phyloP scores from a whole-genome alignment of 441 rosid genomes.

The Pelargonium fulgidum region DNA sequence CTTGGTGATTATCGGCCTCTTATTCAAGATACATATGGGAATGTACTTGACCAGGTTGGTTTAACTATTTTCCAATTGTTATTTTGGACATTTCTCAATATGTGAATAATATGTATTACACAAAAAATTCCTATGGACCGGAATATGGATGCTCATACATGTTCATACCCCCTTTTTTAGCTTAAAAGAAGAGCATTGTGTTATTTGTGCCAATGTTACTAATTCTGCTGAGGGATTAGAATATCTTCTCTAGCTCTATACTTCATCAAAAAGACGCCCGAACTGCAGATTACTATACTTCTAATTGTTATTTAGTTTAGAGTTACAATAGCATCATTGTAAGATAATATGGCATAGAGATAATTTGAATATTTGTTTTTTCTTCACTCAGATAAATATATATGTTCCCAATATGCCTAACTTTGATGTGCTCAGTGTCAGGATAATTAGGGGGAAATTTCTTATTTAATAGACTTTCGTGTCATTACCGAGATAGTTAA shows the following conservation, averaged over 20 bases:
- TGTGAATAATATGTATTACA: too few relatives aligned
- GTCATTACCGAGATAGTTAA: too few relatives aligned
- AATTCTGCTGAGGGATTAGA: neutral
- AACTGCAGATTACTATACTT: neutral
- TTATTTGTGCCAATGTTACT: neutral
- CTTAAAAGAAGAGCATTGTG: neutral
- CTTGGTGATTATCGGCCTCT: constrained; percentile 96
- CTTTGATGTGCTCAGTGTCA: too few relatives aligned
- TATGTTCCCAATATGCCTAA: too few relatives aligned
- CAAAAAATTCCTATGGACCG: neutral
- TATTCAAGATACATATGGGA: constrained; percentile 68
- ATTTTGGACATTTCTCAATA: neutral
- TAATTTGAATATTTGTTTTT: constrained; percentile 13
- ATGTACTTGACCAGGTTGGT: constrained; percentile 86
- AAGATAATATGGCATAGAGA: neutral
- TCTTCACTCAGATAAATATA: neutral
- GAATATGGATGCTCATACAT: neutral
- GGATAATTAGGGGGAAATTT: too few relatives aligned
- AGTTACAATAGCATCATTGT: too few relatives aligned
- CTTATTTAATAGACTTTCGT: too few relatives aligned
- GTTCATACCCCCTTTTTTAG: neutral
- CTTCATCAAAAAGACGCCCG: neutral
- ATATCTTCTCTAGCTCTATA: neutral
- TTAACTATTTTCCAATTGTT: constrained; percentile 16
- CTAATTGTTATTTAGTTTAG: neutral